Conservation (phyloP, 2,329 filamentous ascomycete genomes). For the Neurospora sp. region DNA sequence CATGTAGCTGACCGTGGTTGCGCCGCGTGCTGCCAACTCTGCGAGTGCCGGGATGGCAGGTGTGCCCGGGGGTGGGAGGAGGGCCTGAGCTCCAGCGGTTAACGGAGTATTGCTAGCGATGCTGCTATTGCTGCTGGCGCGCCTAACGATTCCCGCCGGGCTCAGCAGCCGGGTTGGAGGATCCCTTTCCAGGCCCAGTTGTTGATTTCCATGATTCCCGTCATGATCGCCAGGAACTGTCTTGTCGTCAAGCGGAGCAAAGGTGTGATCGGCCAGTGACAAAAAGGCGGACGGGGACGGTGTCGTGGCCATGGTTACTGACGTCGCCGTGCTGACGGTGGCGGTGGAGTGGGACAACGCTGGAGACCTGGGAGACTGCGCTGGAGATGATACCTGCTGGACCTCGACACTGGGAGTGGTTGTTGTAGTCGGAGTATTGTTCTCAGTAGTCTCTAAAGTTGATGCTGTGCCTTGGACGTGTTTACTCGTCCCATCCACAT, state of each 20-base stretch:
- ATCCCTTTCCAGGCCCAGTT: not conserved
- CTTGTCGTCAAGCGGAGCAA: not conserved
- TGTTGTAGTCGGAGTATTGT: slow-evolving; percentile 5
- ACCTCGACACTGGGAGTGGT: not conserved
- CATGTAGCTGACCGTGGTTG: slow-evolving; percentile 18
- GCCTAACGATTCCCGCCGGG: not conserved
- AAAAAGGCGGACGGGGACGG: not conserved
- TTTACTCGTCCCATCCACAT: not conserved
- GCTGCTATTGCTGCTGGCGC: slow-evolving; percentile 1
- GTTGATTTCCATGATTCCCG: not conserved
- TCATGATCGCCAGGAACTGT: not conserved
- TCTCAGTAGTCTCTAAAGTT: not conserved
- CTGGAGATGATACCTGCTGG: slow-evolving; percentile 6
- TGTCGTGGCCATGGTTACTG: not conserved
- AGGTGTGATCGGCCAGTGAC: not conserved
- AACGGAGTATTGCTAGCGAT: slow-evolving; percentile 3
- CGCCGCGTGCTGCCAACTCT: slow-evolving; percentile 1
- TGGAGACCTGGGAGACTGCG: slow-evolving; percentile 14
- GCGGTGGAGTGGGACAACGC: slow-evolving; percentile 3
- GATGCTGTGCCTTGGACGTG: not conserved
- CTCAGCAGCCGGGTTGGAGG: not conserved
- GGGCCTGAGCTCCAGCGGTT: slow-evolving; percentile 1
- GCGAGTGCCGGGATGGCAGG: slow-evolving; percentile 5
- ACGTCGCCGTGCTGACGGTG: not conserved
- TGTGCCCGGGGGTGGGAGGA: slow-evolving; percentile 8